Base-by-base conservation (phyloP, 2,329 filamentous ascomycete genomes). In the Fusarium sp. region DNA sequence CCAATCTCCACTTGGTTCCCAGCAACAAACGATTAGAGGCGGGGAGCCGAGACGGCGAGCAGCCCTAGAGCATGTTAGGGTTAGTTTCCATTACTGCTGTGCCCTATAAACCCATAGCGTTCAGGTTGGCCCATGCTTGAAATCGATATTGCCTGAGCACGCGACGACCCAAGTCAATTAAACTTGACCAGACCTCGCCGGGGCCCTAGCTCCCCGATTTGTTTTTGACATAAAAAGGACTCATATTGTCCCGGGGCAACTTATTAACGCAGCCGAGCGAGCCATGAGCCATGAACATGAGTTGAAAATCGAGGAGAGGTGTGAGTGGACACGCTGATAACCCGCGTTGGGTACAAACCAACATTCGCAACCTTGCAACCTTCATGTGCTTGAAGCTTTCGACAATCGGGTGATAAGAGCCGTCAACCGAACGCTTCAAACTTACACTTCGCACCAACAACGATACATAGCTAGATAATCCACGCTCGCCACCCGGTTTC, bases 11-110 rank as follows among this genome's bases (percentile, higher is more conserved):
- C 65, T 53, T 48, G 62, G 42, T 48, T 53, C 56, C 45, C 46
- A 67, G 65, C 65, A 67, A 64, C 63, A 60, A 48, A 53, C 51
- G 46, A 58, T 50, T 55, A 48, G 55, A 59, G 68, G 63, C 69
- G 69, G 69, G 66, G 69, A 70, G 67, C 54, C 58, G 58, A 67
- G 53, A 52, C 53, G 56, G 56, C 49, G 47, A 66, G 50, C 59
- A 53, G 23, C 40, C 40, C 54, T 53, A 68, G 61, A 56, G 69
- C 50, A 38, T 48, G 32, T 69, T 72, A 72, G 68, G 28, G 28
- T 32, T 32, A 32, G 28, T 32, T 62, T 63, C 60, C 60, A 62
- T 67, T 58, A 66, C 65, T 71, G 68, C 62, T 48, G 49, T 56
- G 32, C 60, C 57, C 56, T 59, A 59, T 54, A 64, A 52, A 60